Evolutionary conservation across 2,329 filamentous ascomycete genomes (phyloP).

Genomic region (Incumbomyces delicatus): DNA sequence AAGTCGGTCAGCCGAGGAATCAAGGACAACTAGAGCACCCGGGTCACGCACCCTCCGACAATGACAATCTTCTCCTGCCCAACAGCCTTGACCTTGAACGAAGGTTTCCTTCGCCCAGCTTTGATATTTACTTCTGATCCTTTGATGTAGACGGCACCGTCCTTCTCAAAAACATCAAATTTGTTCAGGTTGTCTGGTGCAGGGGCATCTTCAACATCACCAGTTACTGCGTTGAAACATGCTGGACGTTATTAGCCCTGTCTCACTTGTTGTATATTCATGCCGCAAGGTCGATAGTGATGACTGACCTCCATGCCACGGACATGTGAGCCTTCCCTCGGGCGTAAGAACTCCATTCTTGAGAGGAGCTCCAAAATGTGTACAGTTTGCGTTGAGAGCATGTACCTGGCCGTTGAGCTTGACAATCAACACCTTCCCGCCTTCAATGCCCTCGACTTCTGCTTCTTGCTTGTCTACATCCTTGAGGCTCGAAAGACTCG

Average conservation of each 20-base stretch:
- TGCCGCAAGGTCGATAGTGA: not conserved
- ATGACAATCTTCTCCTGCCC: slow-evolving; percentile 63
- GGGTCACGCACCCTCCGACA: slow-evolving; percentile 54
- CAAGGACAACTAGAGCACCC: slow-evolving; percentile 2
- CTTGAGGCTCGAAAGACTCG: slow-evolving; percentile 56
- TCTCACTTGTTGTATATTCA: not conserved
- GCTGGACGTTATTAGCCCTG: slow-evolving; percentile 41
- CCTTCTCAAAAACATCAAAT: slow-evolving; percentile 71
- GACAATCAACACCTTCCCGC: slow-evolving; percentile 74
- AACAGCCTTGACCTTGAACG: slow-evolving; percentile 57
- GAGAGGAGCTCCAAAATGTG: slow-evolving; percentile 85
- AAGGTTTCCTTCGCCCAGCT: slow-evolving; percentile 60
- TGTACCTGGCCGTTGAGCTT: slow-evolving; percentile 68
- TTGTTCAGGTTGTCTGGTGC: slow-evolving; percentile 76
- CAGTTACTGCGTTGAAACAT: slow-evolving; percentile 81
- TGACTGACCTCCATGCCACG: slow-evolving; percentile 80
- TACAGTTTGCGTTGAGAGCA: slow-evolving; percentile 74
- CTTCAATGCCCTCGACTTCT: slow-evolving; percentile 81
- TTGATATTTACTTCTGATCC: slow-evolving; percentile 73
- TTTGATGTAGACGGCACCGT: slow-evolving; percentile 74
- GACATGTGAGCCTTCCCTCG: slow-evolving; percentile 77
- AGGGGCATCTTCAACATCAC: slow-evolving; percentile 91
- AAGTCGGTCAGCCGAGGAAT: slow-evolving; percentile 7
- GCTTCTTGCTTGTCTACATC: slow-evolving; percentile 78
- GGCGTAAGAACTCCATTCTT: slow-evolving; percentile 74